These are phyloP conservation scores for Nemania bipapillata DNA, from an alignment of 2,329 filamentous ascomycete species.

Conservation along the genomic window DNA sequence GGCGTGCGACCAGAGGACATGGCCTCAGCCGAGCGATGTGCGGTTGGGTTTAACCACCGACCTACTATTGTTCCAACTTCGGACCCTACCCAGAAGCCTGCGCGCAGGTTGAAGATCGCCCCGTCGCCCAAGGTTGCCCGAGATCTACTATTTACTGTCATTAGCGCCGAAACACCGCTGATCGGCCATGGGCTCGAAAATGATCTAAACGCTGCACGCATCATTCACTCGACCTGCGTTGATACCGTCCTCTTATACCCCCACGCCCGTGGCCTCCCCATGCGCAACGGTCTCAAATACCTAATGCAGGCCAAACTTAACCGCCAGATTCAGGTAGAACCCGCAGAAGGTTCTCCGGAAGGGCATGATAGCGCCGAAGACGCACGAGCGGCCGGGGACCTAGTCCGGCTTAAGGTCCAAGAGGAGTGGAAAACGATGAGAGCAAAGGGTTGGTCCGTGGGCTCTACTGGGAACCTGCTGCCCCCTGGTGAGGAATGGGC, in stretches of 20 bases:
- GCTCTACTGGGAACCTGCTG: conserved; percentile 59
- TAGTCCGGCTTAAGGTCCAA: conserved; percentile 77
- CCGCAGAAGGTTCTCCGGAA: conserved; percentile 54
- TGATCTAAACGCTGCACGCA: conserved; percentile 84
- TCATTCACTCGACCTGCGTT: conserved; percentile 85
- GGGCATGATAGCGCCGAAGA: conserved; percentile 96
- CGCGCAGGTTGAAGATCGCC: conserved; percentile 74
- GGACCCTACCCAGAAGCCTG: conserved; percentile 44
- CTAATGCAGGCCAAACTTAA: conserved; percentile 77
- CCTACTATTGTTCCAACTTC: conserved; percentile 45
- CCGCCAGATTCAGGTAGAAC: conserved; percentile 80
- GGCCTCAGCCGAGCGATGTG: conserved; percentile 71
- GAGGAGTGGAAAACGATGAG: conserved; percentile 76
- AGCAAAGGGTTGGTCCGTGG: conserved; percentile 72
- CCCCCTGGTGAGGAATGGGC: conserved; percentile 51
- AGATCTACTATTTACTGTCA: conserved; percentile 76
- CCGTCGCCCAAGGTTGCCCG: conserved; percentile 79
- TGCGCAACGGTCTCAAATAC: conserved; percentile 78
- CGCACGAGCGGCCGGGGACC: conserved; percentile 85
- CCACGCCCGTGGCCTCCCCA: conserved; percentile 78
- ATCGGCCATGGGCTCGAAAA: conserved; percentile 97
- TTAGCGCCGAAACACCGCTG: conserved; percentile 81
- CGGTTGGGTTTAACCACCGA: conserved; percentile 46
- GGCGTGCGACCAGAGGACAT: conserved; percentile 85
- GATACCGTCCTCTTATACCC: conserved; percentile 89